phyloP scores from a whole-genome alignment of 2,329 filamentous ascomycete species.

The Diaporthe velutina region DNA sequence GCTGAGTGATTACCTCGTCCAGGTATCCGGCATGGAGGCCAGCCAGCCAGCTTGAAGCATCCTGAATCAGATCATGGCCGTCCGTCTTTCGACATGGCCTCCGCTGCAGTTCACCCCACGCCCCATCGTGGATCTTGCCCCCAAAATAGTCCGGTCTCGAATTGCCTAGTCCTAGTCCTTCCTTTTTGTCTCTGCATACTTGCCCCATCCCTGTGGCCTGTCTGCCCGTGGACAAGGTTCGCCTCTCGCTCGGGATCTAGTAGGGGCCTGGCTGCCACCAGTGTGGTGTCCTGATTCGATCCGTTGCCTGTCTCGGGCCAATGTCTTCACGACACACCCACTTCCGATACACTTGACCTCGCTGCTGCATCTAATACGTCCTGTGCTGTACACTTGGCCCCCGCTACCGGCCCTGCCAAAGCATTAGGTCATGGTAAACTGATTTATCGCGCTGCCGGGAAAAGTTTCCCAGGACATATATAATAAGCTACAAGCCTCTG shows the following conservation, averaged over 20 bases:
- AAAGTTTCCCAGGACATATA: neutral
- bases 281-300: slow-evolving; percentile 42
- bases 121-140: slow-evolving; percentile 17
- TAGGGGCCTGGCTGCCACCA: slow-evolving; percentile 26
- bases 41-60: neutral
- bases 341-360: slow-evolving; percentile 18
- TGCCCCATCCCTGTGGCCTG: slow-evolving; percentile 34
- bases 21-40: neutral
- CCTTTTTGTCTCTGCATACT: slow-evolving; percentile 26
- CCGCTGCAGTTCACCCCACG: slow-evolving; percentile 21
- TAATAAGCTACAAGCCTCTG: slow-evolving; percentile 32
- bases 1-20: neutral
- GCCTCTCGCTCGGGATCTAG: slow-evolving; percentile 7
- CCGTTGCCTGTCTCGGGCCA: slow-evolving; percentile 50
- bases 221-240: slow-evolving; percentile 14
- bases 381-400: slow-evolving; percentile 33
- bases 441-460: slow-evolving; percentile 36
- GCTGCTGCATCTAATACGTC: slow-evolving; percentile 1
- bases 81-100: neutral
- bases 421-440: slow-evolving; percentile 52
- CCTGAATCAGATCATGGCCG: slow-evolving; percentile 1
- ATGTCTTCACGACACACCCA: slow-evolving; percentile 51
- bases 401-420: slow-evolving; percentile 47
- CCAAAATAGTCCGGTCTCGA: slow-evolving; percentile 31
- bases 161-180: slow-evolving; percentile 31